Evolutionary conservation across 1,139 yeast genomes (phyloP).

Genomic region (Taphrina communis): DNA sequence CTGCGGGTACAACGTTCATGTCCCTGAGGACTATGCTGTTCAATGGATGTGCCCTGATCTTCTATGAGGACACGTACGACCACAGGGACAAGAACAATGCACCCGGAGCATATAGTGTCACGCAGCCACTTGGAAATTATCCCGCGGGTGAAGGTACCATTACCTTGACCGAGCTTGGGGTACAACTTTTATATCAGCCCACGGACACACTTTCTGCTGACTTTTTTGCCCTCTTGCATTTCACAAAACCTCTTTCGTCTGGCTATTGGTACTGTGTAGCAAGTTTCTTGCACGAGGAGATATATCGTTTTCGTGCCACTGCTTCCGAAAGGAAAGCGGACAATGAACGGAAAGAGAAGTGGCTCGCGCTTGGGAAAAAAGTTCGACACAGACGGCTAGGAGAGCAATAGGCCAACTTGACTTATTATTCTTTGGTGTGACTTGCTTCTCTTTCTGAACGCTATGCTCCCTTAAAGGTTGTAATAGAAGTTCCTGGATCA

Average conservation of each 20-base stretch:
- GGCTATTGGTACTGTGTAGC: background rate
- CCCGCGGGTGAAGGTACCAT: constrained; percentile 4
- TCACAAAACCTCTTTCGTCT: constrained; percentile 1
- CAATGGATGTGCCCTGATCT: background rate
- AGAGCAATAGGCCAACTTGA: no score
- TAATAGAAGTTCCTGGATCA: no score
- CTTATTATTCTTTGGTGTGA: no score
- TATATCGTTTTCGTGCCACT: no score
- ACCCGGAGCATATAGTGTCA: background rate
- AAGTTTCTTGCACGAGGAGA: no score
- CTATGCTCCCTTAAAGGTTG: no score
- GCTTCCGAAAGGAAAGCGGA: no score
- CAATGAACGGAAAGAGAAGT: no score
- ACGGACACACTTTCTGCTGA: background rate
- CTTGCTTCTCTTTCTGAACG: no score
- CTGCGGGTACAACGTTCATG: background rate
- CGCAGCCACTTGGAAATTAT: background rate
- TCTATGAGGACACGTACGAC: background rate
- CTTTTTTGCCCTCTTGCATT: background rate
- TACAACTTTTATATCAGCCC: background rate
- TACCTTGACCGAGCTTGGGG: no score
- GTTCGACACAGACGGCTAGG: no score
- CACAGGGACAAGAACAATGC: background rate
- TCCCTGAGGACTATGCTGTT: background rate
- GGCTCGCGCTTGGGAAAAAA: no score